phyloP scores from a whole-genome alignment of 2,329 filamentous ascomycete species.

The Chaetomium sp. region DNA sequence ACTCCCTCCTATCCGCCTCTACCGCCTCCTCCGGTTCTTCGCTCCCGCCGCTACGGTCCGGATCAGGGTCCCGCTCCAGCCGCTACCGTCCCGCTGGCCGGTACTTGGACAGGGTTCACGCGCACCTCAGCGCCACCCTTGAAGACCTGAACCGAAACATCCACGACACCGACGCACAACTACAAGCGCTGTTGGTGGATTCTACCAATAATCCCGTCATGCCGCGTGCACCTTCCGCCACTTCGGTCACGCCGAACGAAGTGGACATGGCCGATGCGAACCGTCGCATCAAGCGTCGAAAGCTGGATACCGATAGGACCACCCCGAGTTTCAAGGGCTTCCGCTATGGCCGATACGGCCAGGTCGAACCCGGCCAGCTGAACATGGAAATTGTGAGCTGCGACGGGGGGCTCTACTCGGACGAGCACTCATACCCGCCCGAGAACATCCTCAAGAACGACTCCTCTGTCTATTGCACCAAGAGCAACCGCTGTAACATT shows the following conservation, averaged over 20 bases:
- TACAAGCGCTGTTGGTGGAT: constrained; percentile 49
- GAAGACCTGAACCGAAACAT: constrained; percentile 46
- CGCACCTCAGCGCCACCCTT: constrained; percentile 34
- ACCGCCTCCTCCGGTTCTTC: constrained; percentile 30
- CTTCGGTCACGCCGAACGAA: constrained; percentile 42
- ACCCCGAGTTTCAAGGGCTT: constrained; percentile 58
- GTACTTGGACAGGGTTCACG: constrained; percentile 36
- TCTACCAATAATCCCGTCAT: constrained; percentile 34
- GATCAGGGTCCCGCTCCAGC: constrained; percentile 29
- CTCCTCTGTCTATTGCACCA: constrained; percentile 84
- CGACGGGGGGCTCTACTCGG: constrained; percentile 74
- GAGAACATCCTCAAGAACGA: constrained; percentile 86
- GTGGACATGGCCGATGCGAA: constrained; percentile 50
- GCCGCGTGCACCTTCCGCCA: constrained; percentile 40
- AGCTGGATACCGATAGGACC: constrained; percentile 65
- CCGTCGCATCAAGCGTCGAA: constrained; percentile 67
- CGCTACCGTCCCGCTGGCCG: constrained; percentile 37
- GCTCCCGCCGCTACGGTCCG: constrained; percentile 45
- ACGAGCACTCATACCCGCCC: constrained; percentile 65
- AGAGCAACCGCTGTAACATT: constrained; percentile 84
- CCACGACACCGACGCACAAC: constrained; percentile 49
- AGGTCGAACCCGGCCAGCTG: constrained; percentile 79
- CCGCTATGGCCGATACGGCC: constrained; percentile 83
- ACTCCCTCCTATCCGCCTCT: constrained; percentile 33
- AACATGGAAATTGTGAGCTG: constrained; percentile 89